Conservation (phyloP, 2,329 filamentous ascomycete genomes). For the Colletotrichum aenigma region DNA sequence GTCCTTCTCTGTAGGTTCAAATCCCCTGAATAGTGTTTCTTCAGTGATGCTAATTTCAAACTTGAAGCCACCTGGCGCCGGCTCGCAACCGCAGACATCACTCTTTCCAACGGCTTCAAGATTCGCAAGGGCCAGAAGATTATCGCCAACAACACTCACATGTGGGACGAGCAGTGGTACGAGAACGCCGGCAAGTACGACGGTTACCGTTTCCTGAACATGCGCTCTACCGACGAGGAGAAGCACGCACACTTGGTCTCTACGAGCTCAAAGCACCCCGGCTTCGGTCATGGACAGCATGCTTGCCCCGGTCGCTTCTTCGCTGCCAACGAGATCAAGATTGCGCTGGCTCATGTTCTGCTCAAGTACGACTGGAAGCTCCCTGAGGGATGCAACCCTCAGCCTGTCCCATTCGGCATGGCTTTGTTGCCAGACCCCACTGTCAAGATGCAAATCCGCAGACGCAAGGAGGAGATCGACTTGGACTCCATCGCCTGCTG, state of each 20-base stretch:
- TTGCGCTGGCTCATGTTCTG: constrained; percentile 33
- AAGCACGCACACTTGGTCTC: constrained; percentile 35
- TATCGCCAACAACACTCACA: constrained; percentile 19
- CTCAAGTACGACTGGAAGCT: constrained; percentile 33
- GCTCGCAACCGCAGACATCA: constrained; percentile 13
- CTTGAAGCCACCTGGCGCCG: constrained; percentile 12
- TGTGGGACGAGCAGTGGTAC: constrained; percentile 22
- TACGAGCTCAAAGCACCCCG: constrained; percentile 30
- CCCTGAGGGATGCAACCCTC: neutral
- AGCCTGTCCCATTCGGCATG: neutral
- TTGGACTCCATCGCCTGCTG: neutral
- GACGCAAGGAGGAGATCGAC: constrained; percentile 4
- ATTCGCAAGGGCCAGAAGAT: constrained; percentile 24
- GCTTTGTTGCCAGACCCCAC: neutral
- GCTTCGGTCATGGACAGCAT: constrained; percentile 40
- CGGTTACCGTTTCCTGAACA: constrained; percentile 22
- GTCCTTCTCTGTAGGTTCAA: constrained; percentile 14
- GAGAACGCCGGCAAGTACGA: constrained; percentile 23
- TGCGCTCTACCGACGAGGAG: constrained; percentile 24
- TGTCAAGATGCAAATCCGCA: neutral
- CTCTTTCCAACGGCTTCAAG: constrained; percentile 21
- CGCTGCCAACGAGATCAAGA: constrained; percentile 39
- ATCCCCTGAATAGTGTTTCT: neutral
- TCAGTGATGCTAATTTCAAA: too few relatives aligned
- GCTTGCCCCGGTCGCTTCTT: constrained; percentile 43